These are phyloP conservation scores for Neurospora pannonica DNA, from an alignment of 495 filamentous ascomycete species.

Conservation along the genomic window DNA sequence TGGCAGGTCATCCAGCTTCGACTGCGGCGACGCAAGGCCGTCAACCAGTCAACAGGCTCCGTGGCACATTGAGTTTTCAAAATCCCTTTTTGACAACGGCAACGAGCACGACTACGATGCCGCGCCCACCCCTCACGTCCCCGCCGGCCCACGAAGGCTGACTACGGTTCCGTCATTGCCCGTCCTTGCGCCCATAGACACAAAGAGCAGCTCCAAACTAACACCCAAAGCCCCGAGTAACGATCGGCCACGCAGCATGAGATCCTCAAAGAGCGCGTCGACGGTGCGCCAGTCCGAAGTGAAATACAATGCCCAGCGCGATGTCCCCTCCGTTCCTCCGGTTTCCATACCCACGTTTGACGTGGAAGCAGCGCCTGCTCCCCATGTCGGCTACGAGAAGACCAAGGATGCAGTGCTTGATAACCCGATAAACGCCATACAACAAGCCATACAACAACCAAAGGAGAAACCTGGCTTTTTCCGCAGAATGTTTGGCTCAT, in stretches of 20 bases:
- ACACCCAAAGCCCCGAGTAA: conserved; percentile 13
- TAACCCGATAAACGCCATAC: conserved; percentile 14
- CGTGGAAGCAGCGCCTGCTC: conserved; percentile 41
- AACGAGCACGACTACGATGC: conserved; percentile 59
- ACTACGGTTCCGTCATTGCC: conserved; percentile 36
- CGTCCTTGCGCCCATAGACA: conserved; percentile 31
- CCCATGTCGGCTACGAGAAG: conserved; percentile 49
- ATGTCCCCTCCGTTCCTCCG: conserved; percentile 21
- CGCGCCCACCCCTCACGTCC: conserved; percentile 81
- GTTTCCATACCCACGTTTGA: conserved; percentile 22
- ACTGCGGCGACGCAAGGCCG: conserved; percentile 44
- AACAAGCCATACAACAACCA: conserved; percentile 14
- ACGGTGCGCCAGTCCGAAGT: conserved; percentile 26
- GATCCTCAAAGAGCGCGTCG: conserved; percentile 50
- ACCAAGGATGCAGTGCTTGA: conserved; percentile 35
- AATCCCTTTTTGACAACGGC: conserved; percentile 24
- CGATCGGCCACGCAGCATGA: conserved; percentile 52
- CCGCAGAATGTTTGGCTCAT: conserved; percentile 71
- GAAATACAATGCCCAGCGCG: conserved; percentile 11
- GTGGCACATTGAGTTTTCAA: conserved; percentile 37
- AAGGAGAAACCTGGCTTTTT: conserved; percentile 86
- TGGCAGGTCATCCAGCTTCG: conserved; percentile 69
- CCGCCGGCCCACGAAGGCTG: conserved; percentile 60
- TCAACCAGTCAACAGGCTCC: conserved; percentile 20
- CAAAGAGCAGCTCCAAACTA: conserved; percentile 22